Percentiles rank a stretch among this genome's conserved stretches.
These are phyloP conservation scores for Aureobasidium sp. DNA, from an alignment of 2,329 filamentous ascomycete genomes.

Conservation along the genomic window DNA sequence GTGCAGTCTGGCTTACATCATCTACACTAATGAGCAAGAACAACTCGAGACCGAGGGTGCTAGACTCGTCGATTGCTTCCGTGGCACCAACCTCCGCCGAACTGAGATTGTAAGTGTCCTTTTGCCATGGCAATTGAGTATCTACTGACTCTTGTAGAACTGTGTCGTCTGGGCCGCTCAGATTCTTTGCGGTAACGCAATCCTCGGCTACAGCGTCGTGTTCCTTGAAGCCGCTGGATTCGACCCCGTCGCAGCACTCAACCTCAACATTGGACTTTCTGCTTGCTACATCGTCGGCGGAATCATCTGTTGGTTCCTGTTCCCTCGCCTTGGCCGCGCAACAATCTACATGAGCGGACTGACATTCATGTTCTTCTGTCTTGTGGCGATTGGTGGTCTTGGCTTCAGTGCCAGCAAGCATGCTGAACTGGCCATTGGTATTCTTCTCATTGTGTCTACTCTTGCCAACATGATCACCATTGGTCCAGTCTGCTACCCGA, in stretches of 20 bases:
- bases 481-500: conserved; percentile 34
- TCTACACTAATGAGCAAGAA: conserved; percentile 16
- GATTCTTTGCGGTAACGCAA: conserved; percentile 25
- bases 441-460: conserved; percentile 32
- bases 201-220: conserved; percentile 30
- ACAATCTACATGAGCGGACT: conserved; percentile 36
- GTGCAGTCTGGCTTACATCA: conserved; percentile 24
- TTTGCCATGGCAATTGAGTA: too few species aligned
- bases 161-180: conserved; percentile 20
- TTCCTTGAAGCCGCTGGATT: conserved; percentile 33
- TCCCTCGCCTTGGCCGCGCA: conserved; percentile 34
- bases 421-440: conserved; percentile 26
- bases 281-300: conserved; percentile 28
- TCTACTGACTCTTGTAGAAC: neutral
- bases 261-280: conserved; percentile 30
- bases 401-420: neutral
- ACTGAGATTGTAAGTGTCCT: conserved; percentile 35
- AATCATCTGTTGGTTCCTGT: conserved; percentile 35
- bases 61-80: conserved; percentile 40
- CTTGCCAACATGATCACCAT: conserved; percentile 23
- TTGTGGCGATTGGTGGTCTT: conserved; percentile 19
- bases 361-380: conserved; percentile 34
- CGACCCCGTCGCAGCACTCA: conserved; percentile 31
- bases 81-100: conserved; percentile 34
- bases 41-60: conserved; percentile 22